Percentiles rank a stretch among this genome's conserved stretches.
phyloP scores from a whole-genome alignment of 768 basidiomycete genomes.

The Kockovaella imperatae region DNA sequence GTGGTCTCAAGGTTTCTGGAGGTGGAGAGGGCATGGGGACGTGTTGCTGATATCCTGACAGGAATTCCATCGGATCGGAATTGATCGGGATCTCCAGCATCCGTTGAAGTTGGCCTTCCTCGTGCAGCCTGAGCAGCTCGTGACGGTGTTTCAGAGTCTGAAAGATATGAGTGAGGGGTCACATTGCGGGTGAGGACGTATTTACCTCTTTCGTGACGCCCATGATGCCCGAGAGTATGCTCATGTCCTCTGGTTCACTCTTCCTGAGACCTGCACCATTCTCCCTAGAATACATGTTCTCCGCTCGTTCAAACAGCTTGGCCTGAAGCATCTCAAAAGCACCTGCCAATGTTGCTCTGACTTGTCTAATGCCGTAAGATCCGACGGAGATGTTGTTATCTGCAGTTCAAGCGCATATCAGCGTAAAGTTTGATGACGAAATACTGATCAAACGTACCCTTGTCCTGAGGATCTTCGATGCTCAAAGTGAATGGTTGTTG shows the following conservation, averaged over 20 bases:
- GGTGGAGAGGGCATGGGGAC: slow-evolving; percentile 4
- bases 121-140: slow-evolving; percentile 23
- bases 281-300: slow-evolving; percentile 55
- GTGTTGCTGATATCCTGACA: slow-evolving; percentile 14
- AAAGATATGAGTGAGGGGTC: background rate
- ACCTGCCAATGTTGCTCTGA: slow-evolving; percentile 74
- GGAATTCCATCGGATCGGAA: slow-evolving; percentile 11
- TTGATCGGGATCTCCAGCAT: slow-evolving; percentile 23
- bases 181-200: background rate
- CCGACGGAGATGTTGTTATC: slow-evolving; percentile 90
- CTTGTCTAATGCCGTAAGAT: slow-evolving; percentile 73
- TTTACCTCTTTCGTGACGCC: slow-evolving; percentile 75
- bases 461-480: slow-evolving; percentile 90
- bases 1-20: background rate
- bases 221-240: slow-evolving; percentile 70
- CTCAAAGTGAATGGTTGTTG: slow-evolving; percentile 54
- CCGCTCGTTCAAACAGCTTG: slow-evolving; percentile 59
- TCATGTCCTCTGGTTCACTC: slow-evolving; percentile 53
- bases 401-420: slow-evolving; percentile 39
- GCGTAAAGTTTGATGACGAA: slow-evolving; percentile 2
- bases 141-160: slow-evolving; percentile 32
- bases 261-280: slow-evolving; percentile 46
- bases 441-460: slow-evolving; percentile 57
- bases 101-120: slow-evolving; percentile 25
- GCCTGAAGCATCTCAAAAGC: slow-evolving; percentile 62